Evolutionary conservation across 192 early-diverging fungal species (phyloP), one percentile per base, ranked within the genome.

Genomic region (Dissophora globulifera): DNA sequence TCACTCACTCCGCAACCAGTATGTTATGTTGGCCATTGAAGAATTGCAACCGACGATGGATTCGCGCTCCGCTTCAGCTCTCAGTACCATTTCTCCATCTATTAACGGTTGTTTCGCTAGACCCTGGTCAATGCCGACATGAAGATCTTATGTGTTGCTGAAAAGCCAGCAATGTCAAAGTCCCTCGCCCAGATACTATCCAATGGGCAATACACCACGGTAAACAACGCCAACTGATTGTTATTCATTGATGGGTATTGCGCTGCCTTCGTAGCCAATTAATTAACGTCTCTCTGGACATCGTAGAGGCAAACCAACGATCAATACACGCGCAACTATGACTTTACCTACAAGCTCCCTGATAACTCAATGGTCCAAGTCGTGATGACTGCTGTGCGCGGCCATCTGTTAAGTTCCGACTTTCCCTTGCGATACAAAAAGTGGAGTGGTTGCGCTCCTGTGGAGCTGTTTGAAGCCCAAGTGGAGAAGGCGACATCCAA

Each of bases 61-160:
- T n/a, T n/a, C n/a, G n/a, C n/a, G n/a, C n/a, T n/a, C n/a, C n/a
- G n/a, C n/a, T n/a, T n/a, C n/a, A n/a, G n/a, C n/a, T n/a, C n/a
- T n/a, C n/a, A n/a, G n/a, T n/a, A n/a, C n/a, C n/a, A n/a, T n/a
- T n/a, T n/a, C n/a, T n/a, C n/a, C n/a, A n/a, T n/a, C n/a, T n/a
- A n/a, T n/a, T n/a, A n/a, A n/a, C n/a, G n/a, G n/a, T n/a, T n/a
- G n/a, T n/a, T n/a, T n/a, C n/a, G n/a, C n/a, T n/a, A n/a, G n/a
- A n/a, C n/a, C n/a, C n/a, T 31, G 17, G 20, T 29, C 20, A 32
- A 54, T 46, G 51, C 41, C 62, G 35, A 17, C 41, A 54, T 93
- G 90, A 88, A 89, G 57, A 82, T 98, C 15, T 71, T 98, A n/a
- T 97, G 95, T 79, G 95, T 98, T 32, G 97, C 97, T 48, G 97